Evolutionary conservation across 352 stramenopile species (phyloP).

Genomic region (Bremia lactucae): DNA sequence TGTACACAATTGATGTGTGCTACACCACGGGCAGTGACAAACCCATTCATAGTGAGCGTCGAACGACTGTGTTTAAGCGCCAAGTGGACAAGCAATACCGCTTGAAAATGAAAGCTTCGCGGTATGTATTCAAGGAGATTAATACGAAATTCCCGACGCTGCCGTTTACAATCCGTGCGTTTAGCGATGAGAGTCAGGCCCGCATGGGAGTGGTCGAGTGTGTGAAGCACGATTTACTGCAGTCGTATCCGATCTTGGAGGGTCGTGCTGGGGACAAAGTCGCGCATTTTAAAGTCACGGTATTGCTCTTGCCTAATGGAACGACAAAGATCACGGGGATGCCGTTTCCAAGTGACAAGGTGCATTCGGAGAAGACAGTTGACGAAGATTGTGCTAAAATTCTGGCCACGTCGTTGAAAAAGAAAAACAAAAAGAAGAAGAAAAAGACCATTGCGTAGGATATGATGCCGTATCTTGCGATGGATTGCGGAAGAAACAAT

Average conservation of each 20-base stretch:
- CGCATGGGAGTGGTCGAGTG: slow-evolving; percentile 98
- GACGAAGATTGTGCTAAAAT: slow-evolving; percentile 89
- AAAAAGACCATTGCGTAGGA: slow-evolving; percentile 40
- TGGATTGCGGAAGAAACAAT: too few species aligned
- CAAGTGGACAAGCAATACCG: slow-evolving; percentile 97
- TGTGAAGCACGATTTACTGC: slow-evolving; percentile 95
- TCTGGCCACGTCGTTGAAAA: slow-evolving; percentile 87
- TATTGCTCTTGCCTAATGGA: slow-evolving; percentile 94
- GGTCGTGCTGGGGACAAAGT: slow-evolving; percentile 91
- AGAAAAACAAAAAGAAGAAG: slow-evolving; percentile 96
- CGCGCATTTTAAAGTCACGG: slow-evolving; percentile 98
- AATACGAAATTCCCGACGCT: slow-evolving; percentile 97
- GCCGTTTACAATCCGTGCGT: slow-evolving; percentile 95
- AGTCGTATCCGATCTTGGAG: slow-evolving; percentile 96
- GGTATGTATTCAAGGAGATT: slow-evolving; percentile 95
- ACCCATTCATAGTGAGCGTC: slow-evolving; percentile 77
- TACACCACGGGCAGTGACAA: slow-evolving; percentile 98
- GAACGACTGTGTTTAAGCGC: slow-evolving; percentile 98
- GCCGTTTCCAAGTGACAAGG: slow-evolving; percentile 78
- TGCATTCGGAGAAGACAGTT: slow-evolving; percentile 88
- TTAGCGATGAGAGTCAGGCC: slow-evolving; percentile 92
- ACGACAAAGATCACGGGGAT: slow-evolving; percentile 94
- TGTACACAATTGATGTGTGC: slow-evolving; percentile 98
- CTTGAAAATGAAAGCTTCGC: slow-evolving; percentile 91
- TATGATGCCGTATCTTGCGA: slow-evolving; percentile 1